Base-by-base conservation (phyloP, 116 monocot genomes). In the Iris pallida region DNA sequence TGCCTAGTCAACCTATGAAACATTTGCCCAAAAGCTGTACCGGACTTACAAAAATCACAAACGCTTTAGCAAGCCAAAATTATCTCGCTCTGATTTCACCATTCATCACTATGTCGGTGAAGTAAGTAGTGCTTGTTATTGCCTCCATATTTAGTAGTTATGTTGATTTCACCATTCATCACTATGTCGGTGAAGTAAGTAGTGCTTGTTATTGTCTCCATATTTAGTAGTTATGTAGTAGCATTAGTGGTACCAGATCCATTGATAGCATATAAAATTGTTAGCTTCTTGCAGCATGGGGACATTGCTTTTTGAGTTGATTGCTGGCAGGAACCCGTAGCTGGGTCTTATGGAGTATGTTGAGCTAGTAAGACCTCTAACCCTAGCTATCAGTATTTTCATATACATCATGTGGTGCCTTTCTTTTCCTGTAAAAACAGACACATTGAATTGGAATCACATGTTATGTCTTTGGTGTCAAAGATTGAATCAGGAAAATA, bases 341-440 rank as follows among this genome's bases (percentile, higher is more conserved):
- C 96, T 92, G 57, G 96, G 92, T 61, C 89, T 96, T 18, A 87
- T 92, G 81, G 96, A 96, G 68, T 92, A 92, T 73, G 83, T 96
- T 71, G 92, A 96, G 13, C 96, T 96, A 64, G 96, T 96, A 82
- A 84, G 84, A 16, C 71, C 53, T 66, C 57, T 40, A 19, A 44
- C 46, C 30, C 40, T 66, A 30, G 30, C 30, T 30, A 30, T 30
- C 30, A 30, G 30, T 30, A 30, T 30, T 30, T 30, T 30, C 30
- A 1, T 30, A 30, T n/a, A n/a, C n/a, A n/a, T 3, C 30, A 30
- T 30, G 30, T 30, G 30, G 30, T 30, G 30, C 30, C 30, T 30
- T 30, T 30, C 30, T 30, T 30, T 30, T 30, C 30, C 30, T 30
- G 30, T 30, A 30, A 30, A 30, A 30, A 30, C 30, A 30, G 30